A percentile compares a stretch with the other conserved stretches of the same genome.
These are phyloP conservation scores for Graphilbum sp. DNA, from an alignment of 2,329 filamentous ascomycete genomes.

Conservation along the genomic window DNA sequence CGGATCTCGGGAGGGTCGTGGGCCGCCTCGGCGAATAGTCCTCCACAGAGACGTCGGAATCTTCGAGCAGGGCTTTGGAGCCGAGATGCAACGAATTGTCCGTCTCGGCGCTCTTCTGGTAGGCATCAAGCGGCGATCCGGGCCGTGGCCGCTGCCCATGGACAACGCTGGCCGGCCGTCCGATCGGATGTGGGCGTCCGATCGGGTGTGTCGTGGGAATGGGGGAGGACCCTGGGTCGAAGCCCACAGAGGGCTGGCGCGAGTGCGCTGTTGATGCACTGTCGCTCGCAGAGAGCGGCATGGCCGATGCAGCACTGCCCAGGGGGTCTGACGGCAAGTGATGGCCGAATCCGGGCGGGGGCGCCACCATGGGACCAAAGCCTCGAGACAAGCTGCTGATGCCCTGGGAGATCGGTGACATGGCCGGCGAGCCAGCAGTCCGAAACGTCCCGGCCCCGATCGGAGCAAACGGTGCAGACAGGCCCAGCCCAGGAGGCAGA, in stretches of 20 bases:
- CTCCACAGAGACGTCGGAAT: conserved; percentile 42
- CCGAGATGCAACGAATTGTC: conserved; percentile 61
- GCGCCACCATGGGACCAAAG: conserved; percentile 27
- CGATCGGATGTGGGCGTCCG: conserved; percentile 70
- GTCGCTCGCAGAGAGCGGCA: too few relatives aligned
- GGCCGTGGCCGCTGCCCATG: conserved; percentile 27
- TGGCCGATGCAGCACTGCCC: too few relatives aligned
- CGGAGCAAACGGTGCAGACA: neutral
- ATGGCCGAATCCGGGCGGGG: conserved; percentile 39
- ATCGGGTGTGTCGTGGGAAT: conserved; percentile 51
- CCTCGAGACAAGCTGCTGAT: conserved; percentile 29
- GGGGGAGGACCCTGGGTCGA: conserved; percentile 34
- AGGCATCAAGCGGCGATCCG: conserved; percentile 8
- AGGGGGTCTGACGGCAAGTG: conserved; percentile 21
- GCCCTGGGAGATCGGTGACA: conserved; percentile 39
- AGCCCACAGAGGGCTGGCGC: conserved; percentile 56
- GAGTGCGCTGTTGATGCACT: conserved; percentile 47
- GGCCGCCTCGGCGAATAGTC: conserved; percentile 14
- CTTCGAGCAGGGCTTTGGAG: conserved; percentile 74
- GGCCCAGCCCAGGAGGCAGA: conserved; percentile 4
- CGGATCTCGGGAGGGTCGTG: conserved; percentile 3
- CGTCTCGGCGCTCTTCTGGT: conserved; percentile 22
- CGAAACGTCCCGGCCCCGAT: conserved; percentile 1
- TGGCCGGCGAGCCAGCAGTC: conserved; percentile 20
- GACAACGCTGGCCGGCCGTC: conserved; percentile 61